Evolutionary conservation across 345 rosid species (phyloP).

Genomic region (Gossypium bickii): DNA sequence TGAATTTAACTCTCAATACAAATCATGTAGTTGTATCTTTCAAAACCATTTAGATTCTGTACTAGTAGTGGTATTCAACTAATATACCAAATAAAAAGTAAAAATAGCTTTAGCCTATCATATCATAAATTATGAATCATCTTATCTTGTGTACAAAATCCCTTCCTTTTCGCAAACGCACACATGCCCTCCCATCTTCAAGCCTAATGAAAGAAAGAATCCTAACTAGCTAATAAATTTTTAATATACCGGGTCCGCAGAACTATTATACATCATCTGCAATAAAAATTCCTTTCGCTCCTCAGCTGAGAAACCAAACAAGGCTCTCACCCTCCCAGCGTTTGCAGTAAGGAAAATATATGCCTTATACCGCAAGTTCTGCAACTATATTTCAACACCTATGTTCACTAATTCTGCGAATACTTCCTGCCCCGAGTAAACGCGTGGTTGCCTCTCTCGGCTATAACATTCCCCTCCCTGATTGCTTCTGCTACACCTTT

Average conservation of each 20-base stretch:
- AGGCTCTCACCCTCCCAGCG: slow-evolving; percentile 15
- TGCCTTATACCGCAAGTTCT: neutral
- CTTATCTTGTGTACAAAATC: no score
- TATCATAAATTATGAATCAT: no score
- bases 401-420: slow-evolving; percentile 24
- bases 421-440: slow-evolving; percentile 24
- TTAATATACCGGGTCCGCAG: neutral
- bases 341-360: slow-evolving; percentile 18
- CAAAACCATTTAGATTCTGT: no score
- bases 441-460: slow-evolving; percentile 20
- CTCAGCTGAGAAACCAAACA: neutral
- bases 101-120: no score
- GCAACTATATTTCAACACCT: neutral
- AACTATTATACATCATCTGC: slow-evolving; percentile 18
- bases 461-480: slow-evolving; percentile 21
- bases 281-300: slow-evolving; percentile 22
- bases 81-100: no score
- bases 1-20: no score
- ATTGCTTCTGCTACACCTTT: slow-evolving; percentile 26
- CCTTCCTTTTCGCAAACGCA: no score
- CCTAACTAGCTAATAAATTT: neutral
- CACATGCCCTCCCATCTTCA: neutral
- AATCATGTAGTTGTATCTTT: no score
- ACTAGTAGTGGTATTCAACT: no score
- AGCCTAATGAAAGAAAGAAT: neutral